Base-by-base conservation (phyloP, 2,329 filamentous ascomycete species). In the Diplocarpon mali region DNA sequence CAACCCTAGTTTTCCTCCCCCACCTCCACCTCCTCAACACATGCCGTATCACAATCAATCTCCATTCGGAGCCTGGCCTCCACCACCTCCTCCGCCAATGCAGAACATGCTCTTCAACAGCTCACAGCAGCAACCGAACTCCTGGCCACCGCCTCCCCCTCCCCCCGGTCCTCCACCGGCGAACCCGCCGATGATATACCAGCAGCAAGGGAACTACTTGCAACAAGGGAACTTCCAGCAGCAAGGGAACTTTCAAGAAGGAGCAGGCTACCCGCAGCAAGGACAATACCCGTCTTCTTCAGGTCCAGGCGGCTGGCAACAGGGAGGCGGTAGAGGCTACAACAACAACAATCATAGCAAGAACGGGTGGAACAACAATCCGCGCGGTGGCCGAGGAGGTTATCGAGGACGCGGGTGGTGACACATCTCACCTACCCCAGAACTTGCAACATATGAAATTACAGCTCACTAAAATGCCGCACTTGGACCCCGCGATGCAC, bases 161-260 rank as follows among this genome's bases (percentile, higher is more conserved):
- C 53, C 53, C 13, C 47, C 53, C 8, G 52, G 55, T n/a, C 57
- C 54, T 34, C 57, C 54, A 36, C 57, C 54, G 40, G 54, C 52
- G 31, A 51, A 48, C 32, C 51, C 45, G 20, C 49, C 53, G 46
- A 44, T 36, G 15, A 51, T 38, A 17, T 48, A 44, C 35, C 50
- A 51, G 38, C 41, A 50, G 16, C 47, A 37, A 24, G 43, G 40
- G 12, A 40, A 48, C 39, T 50, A 48, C 29, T 47, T 37, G 28
- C 50, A 42, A 31, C 48, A 37, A 39, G 39, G 34, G 14, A 42
- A 48, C 38, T 50, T 36, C 40, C 50, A 50, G 36, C 53, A 54
- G 31, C 41, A 47, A 7, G 20, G 3, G 11, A 32, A 32, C n/a
- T 32, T 32, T 9, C 30, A 32, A 14, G 11, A 32, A 32, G 30